These are phyloP conservation scores for Candida freyschussii DNA, from an alignment of 1,139 yeast genomes.

Conservation along the genomic window DNA sequence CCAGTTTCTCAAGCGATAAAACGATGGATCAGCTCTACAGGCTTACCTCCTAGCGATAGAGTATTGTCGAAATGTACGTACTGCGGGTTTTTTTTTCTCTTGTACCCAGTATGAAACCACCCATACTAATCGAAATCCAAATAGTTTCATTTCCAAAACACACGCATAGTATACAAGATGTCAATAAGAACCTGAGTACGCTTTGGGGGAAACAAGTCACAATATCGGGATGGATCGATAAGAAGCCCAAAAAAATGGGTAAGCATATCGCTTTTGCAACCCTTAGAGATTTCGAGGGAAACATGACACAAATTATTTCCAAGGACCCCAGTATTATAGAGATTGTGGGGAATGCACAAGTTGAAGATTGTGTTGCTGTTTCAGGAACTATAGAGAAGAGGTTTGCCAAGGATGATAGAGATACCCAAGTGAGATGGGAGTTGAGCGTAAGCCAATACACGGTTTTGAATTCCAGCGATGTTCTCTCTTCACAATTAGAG, in stretches of 20 bases:
- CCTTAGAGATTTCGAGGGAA: conserved; percentile 69
- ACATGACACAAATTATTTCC: conserved; percentile 60
- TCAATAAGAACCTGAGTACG: conserved; percentile 10
- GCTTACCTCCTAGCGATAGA: too few relatives aligned
- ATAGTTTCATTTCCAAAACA: conserved; percentile 27
- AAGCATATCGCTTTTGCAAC: conserved; percentile 60
- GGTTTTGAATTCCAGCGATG: conserved; percentile 59
- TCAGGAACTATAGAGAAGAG: conserved; percentile 45
- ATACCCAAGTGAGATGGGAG: conserved; percentile 42
- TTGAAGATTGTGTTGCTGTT: conserved; percentile 76
- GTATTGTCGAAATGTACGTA: too few relatives aligned
- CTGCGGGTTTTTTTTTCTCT: too few relatives aligned
- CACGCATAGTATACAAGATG: conserved; percentile 28
- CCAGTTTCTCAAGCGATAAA: too few relatives aligned
- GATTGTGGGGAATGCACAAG: conserved; percentile 45
- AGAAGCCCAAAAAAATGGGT: conserved; percentile 63
- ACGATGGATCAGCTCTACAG: too few relatives aligned
- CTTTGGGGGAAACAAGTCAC: conserved; percentile 23
- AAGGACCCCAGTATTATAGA: conserved; percentile 36
- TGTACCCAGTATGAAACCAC: too few relatives aligned
- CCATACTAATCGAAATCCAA: too few relatives aligned
- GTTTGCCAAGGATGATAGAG: conserved; percentile 21
- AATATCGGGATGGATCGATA: conserved; percentile 68
- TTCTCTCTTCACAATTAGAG: conserved; percentile 68
- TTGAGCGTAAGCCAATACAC: conserved; percentile 48